These are phyloP conservation scores for Cyclotella kingstonii DNA, from an alignment of 108 stramenopile species.

Conservation along the genomic window DNA sequence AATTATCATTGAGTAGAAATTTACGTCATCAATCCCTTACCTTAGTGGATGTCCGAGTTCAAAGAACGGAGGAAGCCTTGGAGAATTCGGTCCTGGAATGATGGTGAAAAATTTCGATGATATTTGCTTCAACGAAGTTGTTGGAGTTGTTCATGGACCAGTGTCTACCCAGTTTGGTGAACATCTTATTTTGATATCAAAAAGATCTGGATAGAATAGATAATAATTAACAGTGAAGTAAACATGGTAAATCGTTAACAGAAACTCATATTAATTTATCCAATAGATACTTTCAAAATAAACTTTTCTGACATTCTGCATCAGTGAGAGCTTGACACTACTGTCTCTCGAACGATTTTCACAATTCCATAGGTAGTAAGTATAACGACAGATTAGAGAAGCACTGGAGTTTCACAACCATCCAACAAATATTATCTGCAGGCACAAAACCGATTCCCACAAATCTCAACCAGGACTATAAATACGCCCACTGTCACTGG, in stretches of 20 bases:
- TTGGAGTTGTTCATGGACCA: slow-evolving; percentile 67
- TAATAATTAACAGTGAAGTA: not conserved
- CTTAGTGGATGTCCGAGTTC: slow-evolving; percentile 47
- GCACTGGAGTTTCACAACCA: no score
- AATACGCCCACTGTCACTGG: no score
- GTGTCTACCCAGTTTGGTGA: slow-evolving; percentile 64
- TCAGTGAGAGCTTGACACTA: no score
- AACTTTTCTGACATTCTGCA: no score
- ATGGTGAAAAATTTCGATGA: slow-evolving; percentile 70
- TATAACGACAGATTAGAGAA: no score
- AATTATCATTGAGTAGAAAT: not conserved
- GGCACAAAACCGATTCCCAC: no score
- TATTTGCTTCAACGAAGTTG: slow-evolving; percentile 54
- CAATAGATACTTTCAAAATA: not conserved
- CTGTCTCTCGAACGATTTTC: no score
- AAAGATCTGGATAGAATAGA: slow-evolving; percentile 41
- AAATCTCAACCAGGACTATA: no score
- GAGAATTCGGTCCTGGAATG: slow-evolving; percentile 64
- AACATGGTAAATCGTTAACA: not conserved
- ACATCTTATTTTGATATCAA: slow-evolving; percentile 57
- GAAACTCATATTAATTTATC: not conserved
- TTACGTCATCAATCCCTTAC: not conserved
- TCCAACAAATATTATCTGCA: no score
- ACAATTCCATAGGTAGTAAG: no score
- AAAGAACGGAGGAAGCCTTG: slow-evolving; percentile 52